Evolutionary conservation across 352 stramenopile species (phyloP).

Genomic region (Pythium oligandrum): DNA sequence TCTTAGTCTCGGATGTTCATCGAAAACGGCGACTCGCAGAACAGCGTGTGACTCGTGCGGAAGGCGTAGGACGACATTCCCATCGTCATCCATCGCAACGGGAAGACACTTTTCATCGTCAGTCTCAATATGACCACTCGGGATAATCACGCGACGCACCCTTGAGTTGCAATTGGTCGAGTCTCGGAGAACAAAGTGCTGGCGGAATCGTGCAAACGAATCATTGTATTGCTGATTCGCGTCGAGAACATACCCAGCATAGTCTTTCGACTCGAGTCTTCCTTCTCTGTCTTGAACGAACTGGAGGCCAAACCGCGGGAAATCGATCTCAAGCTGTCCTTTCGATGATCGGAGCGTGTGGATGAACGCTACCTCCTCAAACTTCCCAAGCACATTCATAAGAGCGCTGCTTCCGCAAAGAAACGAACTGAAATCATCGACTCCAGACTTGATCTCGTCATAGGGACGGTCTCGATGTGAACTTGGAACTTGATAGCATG

Average conservation of each 20-base stretch:
- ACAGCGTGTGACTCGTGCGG: background rate
- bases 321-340: slow-evolving; percentile 24
- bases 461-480: slow-evolving; percentile 17
- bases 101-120: slow-evolving; percentile 4
- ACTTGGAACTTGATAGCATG: slow-evolving; percentile 31
- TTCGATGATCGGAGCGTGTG: slow-evolving; percentile 19
- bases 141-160: background rate
- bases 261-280: slow-evolving; percentile 25
- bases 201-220: slow-evolving; percentile 5
- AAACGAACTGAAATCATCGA: slow-evolving; percentile 22
- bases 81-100: slow-evolving; percentile 1
- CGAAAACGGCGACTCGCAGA: slow-evolving; percentile 8
- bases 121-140: background rate
- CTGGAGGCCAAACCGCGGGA: slow-evolving; percentile 35
- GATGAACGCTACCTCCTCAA: slow-evolving; percentile 31
- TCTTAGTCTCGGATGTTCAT: slow-evolving; percentile 10
- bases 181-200: slow-evolving; percentile 11
- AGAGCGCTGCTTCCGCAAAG: slow-evolving; percentile 13
- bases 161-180: background rate
- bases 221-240: slow-evolving; percentile 1
- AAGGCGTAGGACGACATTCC: slow-evolving; percentile 1
- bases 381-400: slow-evolving; percentile 27
- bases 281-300: slow-evolving; percentile 21
- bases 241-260: slow-evolving; percentile 14
- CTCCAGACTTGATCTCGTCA: slow-evolving; percentile 8